Evolutionary conservation across 2,329 filamentous ascomycete genomes (phyloP).

Genomic region (Lecanicillium sp.): DNA sequence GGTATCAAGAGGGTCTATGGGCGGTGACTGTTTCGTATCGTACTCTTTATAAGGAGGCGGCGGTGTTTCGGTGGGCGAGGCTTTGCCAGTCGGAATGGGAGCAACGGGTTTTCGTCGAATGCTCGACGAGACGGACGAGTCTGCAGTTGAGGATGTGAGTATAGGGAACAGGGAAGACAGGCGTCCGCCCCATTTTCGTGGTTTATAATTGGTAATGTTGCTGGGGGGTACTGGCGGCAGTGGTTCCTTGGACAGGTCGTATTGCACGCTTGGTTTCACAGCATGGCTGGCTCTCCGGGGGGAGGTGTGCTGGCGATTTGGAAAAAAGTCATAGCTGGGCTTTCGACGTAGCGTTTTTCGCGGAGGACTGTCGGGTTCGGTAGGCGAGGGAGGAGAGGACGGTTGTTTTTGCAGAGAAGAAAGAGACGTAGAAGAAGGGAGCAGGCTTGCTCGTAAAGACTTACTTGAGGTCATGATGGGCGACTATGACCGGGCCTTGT

Average conservation of each 20-base stretch:
- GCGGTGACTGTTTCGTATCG: slow-evolving; percentile 8
- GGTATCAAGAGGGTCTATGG: not conserved
- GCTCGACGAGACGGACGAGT: slow-evolving; percentile 22
- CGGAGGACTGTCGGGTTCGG: slow-evolving; percentile 14
- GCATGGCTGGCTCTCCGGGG: slow-evolving; percentile 1
- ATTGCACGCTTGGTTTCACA: not conserved
- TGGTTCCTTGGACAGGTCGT: slow-evolving; percentile 1
- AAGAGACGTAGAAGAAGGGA: slow-evolving; percentile 33
- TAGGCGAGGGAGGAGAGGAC: slow-evolving; percentile 15
- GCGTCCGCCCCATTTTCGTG: slow-evolving; percentile 31
- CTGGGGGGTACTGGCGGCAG: slow-evolving; percentile 1
- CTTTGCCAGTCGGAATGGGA: slow-evolving; percentile 16
- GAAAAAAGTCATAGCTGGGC: slow-evolving; percentile 9
- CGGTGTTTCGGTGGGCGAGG: slow-evolving; percentile 19
- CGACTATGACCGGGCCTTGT: slow-evolving; percentile 25
- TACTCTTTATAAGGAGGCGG: slow-evolving; percentile 17
- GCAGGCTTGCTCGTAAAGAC: slow-evolving; percentile 33
- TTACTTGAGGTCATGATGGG: slow-evolving; percentile 42
- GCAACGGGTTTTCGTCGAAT: slow-evolving; percentile 23
- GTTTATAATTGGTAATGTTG: slow-evolving; percentile 19
- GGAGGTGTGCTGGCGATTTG: not conserved
- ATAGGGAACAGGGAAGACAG: slow-evolving; percentile 32
- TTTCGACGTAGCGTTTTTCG: slow-evolving; percentile 2
- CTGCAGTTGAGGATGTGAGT: slow-evolving; percentile 31
- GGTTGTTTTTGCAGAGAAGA: slow-evolving; percentile 22